Conservation (phyloP, 1,139 yeast species). For the Hansenula sp. region DNA sequence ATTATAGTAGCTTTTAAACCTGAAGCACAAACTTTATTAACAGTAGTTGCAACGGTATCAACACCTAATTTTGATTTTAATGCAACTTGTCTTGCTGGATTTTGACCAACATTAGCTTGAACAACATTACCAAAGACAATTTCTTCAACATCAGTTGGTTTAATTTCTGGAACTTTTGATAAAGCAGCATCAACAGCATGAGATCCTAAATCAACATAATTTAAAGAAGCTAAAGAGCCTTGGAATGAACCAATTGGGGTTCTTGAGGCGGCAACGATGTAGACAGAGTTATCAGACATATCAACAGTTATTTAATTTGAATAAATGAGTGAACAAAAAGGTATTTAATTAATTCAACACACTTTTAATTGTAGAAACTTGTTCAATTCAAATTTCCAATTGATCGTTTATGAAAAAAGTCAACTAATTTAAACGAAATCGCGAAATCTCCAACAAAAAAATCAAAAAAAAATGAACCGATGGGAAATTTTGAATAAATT, state of each 20-base stretch:
- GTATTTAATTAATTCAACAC: too few relatives aligned
- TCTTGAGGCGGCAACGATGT: conserved; percentile 87
- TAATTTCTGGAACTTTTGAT: conserved; percentile 75
- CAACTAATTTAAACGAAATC: background rate
- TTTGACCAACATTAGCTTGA: conserved; percentile 94
- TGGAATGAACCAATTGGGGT: conserved; percentile 95
- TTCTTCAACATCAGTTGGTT: conserved; percentile 80
- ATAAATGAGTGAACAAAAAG: background rate
- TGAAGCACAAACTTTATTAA: conserved; percentile 96
- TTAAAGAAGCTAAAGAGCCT: conserved; percentile 70
- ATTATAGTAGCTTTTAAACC: conserved; percentile 89
- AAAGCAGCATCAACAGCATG: conserved; percentile 89
- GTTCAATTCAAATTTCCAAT: background rate
- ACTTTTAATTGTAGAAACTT: too few relatives aligned
- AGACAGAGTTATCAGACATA: conserved; percentile 52
- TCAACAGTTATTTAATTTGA: too few relatives aligned
- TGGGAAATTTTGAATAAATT: too few relatives aligned
- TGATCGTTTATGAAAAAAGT: too few relatives aligned
- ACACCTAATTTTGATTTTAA: conserved; percentile 81
- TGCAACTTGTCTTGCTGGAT: conserved; percentile 98
- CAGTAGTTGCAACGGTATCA: conserved; percentile 77
- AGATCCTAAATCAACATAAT: conserved; percentile 83
- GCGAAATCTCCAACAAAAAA: background rate
- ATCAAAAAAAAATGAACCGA: too few relatives aligned
- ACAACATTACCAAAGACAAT: conserved; percentile 89